These are phyloP conservation scores for Tuber melanosporum DNA, from an alignment of 495 filamentous ascomycete genomes.

Conservation along the genomic window DNA sequence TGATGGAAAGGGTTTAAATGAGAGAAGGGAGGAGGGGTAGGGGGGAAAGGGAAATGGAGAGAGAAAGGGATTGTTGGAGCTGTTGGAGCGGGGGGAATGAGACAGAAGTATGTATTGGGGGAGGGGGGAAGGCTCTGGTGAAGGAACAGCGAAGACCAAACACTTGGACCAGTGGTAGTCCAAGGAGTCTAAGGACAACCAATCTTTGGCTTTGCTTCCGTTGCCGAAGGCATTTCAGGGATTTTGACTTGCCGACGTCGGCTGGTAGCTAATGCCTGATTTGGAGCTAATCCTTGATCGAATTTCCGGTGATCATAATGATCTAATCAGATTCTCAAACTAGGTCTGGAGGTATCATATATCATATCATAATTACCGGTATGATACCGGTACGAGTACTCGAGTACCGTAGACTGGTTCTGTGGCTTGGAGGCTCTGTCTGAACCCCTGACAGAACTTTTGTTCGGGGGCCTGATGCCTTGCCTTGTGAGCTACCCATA, in stretches of 20 bases:
- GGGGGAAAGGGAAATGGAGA: background rate
- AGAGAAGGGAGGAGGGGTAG: conserved; percentile 2
- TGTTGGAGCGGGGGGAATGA: background rate
- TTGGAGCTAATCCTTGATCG: background rate
- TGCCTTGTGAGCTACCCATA: background rate
- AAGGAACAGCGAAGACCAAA: background rate
- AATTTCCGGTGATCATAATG: background rate
- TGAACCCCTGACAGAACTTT: background rate
- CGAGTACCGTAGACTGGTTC: too few species aligned
- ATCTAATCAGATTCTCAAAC: background rate
- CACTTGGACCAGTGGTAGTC: conserved; percentile 4
- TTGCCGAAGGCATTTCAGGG: background rate
- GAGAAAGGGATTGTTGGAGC: conserved; percentile 7
- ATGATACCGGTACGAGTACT: too few species aligned
- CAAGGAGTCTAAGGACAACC: conserved; percentile 4
- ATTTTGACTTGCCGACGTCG: background rate
- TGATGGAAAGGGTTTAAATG: background rate
- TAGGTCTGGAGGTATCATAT: background rate
- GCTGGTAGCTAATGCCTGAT: background rate
- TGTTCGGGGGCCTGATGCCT: background rate
- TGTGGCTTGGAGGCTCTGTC: conserved; percentile 4
- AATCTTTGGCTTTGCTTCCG: background rate
- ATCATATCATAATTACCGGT: too few species aligned
- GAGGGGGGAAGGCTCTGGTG: background rate
- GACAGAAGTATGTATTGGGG: background rate